Evolutionary conservation across 352 stramenopile species (phyloP), one percentile per base, ranked within the genome.

Genomic region (Pythium sukuiense): DNA sequence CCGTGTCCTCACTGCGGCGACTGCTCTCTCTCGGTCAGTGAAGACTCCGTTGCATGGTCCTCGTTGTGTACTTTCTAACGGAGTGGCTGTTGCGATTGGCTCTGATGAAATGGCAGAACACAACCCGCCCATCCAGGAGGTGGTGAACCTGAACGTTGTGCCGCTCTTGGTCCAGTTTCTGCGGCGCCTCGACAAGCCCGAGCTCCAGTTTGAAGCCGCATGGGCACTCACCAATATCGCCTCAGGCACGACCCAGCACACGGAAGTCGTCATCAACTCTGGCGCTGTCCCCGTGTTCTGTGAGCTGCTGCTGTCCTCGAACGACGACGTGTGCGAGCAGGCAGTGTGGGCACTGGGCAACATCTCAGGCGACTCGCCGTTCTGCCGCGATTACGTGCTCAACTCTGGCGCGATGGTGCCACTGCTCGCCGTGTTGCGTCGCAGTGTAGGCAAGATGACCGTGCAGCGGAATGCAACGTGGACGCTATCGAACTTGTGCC

Each of bases 181-280:
- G 27, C 80, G 91, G 63, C 84, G 91, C 49, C 89, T 98, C 59
- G 91, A 98, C 69, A 97, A 94, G 70, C 82, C 84, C 3, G 77
- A 93, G 64, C 83, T 98, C 60, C 97, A 99, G 76, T 99, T 99
- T 77, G 98, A 99, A 76, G 96, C 98, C 11, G 98, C 98, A 6
- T 99, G 98, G 98, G 97, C 97, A 16, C 80, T 99, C 5, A 99
- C 98, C 26, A 99, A 99, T 74, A 99, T 99, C 69, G 98, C 97
- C 11, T 99, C 94, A 14, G 97, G 97, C 55, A 99, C 97, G 13
- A 98, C 93, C 18, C 89, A 99, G 14, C 96, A 99, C 77, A 99
- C 98, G 1, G 90, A 98, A 53, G 93, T 98, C 20, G 97, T 99
- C 20, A 99, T 99, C 75, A 88, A 98, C 61, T 90, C 94, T 37